Evolutionary conservation across 1,284 basidiomycete genomes (phyloP).

Genomic region (Ganoderma boninense): DNA sequence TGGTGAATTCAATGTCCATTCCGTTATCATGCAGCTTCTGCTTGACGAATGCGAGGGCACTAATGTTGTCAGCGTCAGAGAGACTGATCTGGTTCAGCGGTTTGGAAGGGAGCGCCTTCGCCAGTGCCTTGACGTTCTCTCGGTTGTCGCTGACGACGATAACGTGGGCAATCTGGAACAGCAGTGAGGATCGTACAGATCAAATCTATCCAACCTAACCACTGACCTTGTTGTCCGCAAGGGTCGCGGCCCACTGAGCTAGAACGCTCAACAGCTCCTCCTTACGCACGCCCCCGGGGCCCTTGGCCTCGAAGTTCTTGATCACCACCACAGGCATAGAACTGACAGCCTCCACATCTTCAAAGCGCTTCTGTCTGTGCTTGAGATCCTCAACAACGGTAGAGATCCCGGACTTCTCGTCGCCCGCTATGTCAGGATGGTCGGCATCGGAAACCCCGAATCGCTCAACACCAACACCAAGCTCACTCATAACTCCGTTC

Average conservation of each 20-base stretch:
- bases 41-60: slow-evolving; percentile 83
- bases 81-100: slow-evolving; percentile 83
- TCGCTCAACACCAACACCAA: slow-evolving; percentile 80
- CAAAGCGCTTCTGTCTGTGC: slow-evolving; percentile 42
- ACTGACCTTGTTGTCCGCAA: slow-evolving; percentile 81
- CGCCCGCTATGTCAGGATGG: slow-evolving; percentile 12
- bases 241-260: slow-evolving; percentile 85
- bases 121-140: slow-evolving; percentile 85
- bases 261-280: slow-evolving; percentile 83
- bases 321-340: slow-evolving; percentile 88
- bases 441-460: slow-evolving; percentile 52
- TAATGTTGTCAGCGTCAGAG: slow-evolving; percentile 86
- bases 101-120: slow-evolving; percentile 89
- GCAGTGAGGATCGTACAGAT: slow-evolving; percentile 23
- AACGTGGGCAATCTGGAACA: slow-evolving; percentile 83
- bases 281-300: slow-evolving; percentile 62
- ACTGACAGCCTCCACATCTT: slow-evolving; percentile 60
- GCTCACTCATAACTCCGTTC: slow-evolving; percentile 84
- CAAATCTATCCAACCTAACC: background rate
- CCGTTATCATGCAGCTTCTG: slow-evolving; percentile 78
- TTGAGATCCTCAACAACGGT: slow-evolving; percentile 8
- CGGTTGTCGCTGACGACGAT: slow-evolving; percentile 92
- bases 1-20: slow-evolving; percentile 57
- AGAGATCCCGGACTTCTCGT: slow-evolving; percentile 19
- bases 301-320: slow-evolving; percentile 74